phyloP scores from a whole-genome alignment of 2,329 filamentous ascomycete species.

The Xylaria sp. region DNA sequence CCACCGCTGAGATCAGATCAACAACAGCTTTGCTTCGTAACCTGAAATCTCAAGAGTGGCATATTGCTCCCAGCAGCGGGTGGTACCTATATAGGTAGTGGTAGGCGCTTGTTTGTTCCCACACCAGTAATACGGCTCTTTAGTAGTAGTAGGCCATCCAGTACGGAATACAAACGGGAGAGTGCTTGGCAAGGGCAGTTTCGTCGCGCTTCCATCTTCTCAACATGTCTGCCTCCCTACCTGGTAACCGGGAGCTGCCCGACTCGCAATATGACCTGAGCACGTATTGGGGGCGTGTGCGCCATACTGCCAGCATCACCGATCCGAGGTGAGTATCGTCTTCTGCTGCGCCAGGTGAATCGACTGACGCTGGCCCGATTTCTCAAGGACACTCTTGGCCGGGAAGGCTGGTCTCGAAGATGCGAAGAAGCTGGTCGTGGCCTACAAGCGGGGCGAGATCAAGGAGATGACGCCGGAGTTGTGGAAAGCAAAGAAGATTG shows the following conservation, averaged over 20 bases:
- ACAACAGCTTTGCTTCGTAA: no score
- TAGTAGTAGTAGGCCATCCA: background rate
- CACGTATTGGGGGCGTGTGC: slow-evolving; percentile 93
- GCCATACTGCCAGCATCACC: slow-evolving; percentile 80
- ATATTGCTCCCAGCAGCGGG: background rate
- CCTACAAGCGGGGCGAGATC: slow-evolving; percentile 81
- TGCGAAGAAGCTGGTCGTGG: slow-evolving; percentile 74
- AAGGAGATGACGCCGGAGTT: slow-evolving; percentile 80
- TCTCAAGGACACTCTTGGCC: slow-evolving; percentile 75
- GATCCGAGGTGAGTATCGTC: slow-evolving; percentile 77
- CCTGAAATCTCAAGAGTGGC: background rate
- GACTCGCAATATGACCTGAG: slow-evolving; percentile 85
- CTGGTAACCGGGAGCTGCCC: slow-evolving; percentile 73
- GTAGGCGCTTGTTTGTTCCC: background rate
- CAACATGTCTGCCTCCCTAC: slow-evolving; percentile 60
- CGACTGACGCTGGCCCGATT: slow-evolving; percentile 16
- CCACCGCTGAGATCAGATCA: no score
- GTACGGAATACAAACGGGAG: background rate
- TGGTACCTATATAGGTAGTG: background rate
- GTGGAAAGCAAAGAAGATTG: slow-evolving; percentile 94
- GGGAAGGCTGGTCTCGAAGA: slow-evolving; percentile 72
- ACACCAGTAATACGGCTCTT: background rate
- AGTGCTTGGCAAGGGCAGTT: slow-evolving; percentile 14
- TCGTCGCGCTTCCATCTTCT: slow-evolving; percentile 2
- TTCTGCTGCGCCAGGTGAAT: slow-evolving; percentile 16